phyloP scores from a whole-genome alignment of 2,329 filamentous ascomycete species.

The Botryosphaeria agaves region DNA sequence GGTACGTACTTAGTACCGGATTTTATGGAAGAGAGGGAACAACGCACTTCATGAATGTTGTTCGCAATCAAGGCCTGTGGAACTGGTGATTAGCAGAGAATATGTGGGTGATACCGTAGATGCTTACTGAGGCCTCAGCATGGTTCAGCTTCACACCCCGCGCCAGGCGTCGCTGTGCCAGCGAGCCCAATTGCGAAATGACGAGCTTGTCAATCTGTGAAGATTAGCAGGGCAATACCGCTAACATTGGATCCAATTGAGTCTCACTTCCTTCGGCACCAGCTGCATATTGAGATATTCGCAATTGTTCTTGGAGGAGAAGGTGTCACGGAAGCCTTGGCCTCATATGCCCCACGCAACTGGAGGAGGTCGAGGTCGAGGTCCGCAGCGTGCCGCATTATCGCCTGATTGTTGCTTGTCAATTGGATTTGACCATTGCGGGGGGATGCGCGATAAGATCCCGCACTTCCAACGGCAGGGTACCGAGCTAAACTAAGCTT shows the following conservation, averaged over 20 bases:
- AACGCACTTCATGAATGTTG: conserved; percentile 64
- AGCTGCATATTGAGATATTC: conserved; percentile 19
- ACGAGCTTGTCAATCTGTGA: conserved; percentile 83
- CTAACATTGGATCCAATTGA: conserved; percentile 1
- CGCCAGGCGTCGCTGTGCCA: conserved; percentile 77
- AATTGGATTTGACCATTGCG: no score
- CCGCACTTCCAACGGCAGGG: no score
- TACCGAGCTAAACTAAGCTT: no score
- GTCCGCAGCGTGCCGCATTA: no score
- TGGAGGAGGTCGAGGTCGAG: no score
- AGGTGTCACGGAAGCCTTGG: no score
- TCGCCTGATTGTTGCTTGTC: no score
- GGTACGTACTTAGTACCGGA: conserved; percentile 4
- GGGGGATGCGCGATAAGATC: no score
- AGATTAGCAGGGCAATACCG: background rate
- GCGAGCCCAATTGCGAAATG: conserved; percentile 72
- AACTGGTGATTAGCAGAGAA: no score
- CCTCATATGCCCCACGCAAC: no score
- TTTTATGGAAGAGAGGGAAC: background rate
- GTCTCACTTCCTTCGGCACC: conserved; percentile 15
- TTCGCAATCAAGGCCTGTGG: conserved; percentile 67
- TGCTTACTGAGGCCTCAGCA: conserved; percentile 59
- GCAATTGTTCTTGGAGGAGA: no score
- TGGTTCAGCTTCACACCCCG: conserved; percentile 81
- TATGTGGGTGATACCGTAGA: conserved; percentile 5